phyloP scores from a whole-genome alignment of 2,329 filamentous ascomycete genomes.

The Alternaria alternata region DNA sequence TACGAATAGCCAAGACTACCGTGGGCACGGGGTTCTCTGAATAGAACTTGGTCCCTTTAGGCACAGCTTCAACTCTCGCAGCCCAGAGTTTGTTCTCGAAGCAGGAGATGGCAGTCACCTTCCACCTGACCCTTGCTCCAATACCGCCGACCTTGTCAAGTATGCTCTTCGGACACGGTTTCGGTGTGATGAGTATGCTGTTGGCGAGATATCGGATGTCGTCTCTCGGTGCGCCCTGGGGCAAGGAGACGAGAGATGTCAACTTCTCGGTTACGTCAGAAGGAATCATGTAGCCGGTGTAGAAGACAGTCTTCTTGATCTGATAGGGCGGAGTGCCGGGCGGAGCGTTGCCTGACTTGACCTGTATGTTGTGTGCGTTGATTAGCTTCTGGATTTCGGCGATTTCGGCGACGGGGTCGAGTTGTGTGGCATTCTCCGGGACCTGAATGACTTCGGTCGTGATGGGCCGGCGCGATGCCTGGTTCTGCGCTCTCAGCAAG shows the following conservation, averaged over 20 bases:
- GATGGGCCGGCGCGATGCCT: slow-evolving; percentile 69
- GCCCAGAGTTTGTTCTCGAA: slow-evolving; percentile 89
- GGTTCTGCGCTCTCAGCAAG: slow-evolving; percentile 54
- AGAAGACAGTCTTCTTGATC: slow-evolving; percentile 88
- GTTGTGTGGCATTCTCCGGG: slow-evolving; percentile 73
- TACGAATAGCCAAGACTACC: slow-evolving; percentile 82
- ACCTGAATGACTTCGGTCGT: slow-evolving; percentile 86
- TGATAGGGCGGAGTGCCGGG: slow-evolving; percentile 62
- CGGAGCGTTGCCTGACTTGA: slow-evolving; percentile 58
- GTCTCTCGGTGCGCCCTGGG: slow-evolving; percentile 67
- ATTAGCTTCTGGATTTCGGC: slow-evolving; percentile 89
- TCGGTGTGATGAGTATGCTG: slow-evolving; percentile 87
- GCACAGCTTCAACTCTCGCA: slow-evolving; percentile 76
- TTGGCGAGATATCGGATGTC: slow-evolving; percentile 86
- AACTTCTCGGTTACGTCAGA: slow-evolving; percentile 76
- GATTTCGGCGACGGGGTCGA: slow-evolving; percentile 81
- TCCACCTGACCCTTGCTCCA: slow-evolving; percentile 83
- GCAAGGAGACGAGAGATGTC: slow-evolving; percentile 72
- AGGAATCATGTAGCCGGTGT: slow-evolving; percentile 88
- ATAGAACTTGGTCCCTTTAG: slow-evolving; percentile 69
- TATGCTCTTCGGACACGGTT: slow-evolving; percentile 74
- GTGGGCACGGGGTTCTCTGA: slow-evolving; percentile 81
- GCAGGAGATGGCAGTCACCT: slow-evolving; percentile 77
- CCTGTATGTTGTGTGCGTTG: slow-evolving; percentile 79
- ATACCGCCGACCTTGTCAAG: slow-evolving; percentile 87